These are phyloP conservation scores for Astrothelium macrocarpum DNA, from an alignment of 495 filamentous ascomycete genomes.

Conservation along the genomic window DNA sequence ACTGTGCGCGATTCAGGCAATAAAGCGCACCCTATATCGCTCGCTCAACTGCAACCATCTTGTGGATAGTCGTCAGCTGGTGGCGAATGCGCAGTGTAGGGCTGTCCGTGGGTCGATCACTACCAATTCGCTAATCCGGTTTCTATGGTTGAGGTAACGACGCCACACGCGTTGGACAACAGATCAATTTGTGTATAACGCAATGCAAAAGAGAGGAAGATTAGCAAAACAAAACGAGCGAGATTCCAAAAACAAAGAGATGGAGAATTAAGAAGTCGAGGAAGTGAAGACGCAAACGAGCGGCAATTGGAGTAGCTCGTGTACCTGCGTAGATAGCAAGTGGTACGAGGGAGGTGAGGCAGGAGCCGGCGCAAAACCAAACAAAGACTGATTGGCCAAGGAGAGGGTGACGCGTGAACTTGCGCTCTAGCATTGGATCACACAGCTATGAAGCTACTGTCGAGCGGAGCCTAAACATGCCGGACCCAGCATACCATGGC, in stretches of 20 bases:
- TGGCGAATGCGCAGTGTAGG: neutral
- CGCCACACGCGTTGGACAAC: neutral
- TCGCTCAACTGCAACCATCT: neutral
- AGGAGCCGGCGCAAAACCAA: neutral
- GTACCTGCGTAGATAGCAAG: neutral
- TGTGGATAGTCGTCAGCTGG: neutral
- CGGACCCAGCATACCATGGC: too few species aligned
- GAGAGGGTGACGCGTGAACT: too few species aligned
- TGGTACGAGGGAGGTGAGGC: neutral
- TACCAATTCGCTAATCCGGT: neutral
- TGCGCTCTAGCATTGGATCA: too few species aligned
- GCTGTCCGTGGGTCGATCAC: conserved; percentile 1
- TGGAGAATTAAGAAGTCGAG: neutral
- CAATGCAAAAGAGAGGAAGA: neutral
- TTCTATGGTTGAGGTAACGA: neutral
- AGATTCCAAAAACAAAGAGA: neutral
- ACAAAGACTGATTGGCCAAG: neutral
- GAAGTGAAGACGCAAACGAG: neutral
- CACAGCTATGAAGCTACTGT: too few species aligned
- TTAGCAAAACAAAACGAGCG: neutral
- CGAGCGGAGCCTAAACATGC: too few species aligned
- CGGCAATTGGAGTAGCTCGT: neutral
- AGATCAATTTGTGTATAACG: neutral
- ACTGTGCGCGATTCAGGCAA: neutral
- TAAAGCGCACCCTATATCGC: neutral